Evolutionary conservation across 208 protist genomes (phyloP).

Genomic region (Acanthamoeba triangularis): DNA sequence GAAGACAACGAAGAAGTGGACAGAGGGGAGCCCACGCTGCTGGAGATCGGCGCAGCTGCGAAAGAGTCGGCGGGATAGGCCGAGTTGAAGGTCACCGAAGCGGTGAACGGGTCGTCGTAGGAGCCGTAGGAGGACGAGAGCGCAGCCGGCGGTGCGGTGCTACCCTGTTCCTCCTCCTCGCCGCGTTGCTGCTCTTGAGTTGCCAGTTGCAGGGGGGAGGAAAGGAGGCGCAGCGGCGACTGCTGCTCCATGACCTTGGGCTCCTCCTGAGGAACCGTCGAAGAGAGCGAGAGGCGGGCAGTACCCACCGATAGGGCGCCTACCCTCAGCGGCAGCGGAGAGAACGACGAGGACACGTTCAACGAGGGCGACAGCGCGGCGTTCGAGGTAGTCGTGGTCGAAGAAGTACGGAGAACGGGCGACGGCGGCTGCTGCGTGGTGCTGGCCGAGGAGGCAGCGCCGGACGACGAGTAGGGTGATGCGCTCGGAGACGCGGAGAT

Average conservation of each 20-base stretch:
- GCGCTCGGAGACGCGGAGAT: not conserved
- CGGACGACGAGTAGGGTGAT: not conserved
- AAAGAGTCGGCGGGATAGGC: not conserved
- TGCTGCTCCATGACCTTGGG: not conserved
- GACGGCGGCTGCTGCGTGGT: not conserved
- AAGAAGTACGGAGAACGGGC: not conserved
- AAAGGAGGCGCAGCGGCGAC: too few species aligned
- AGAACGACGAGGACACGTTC: not conserved
- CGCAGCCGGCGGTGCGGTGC: not conserved
- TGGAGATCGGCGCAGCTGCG: not conserved
- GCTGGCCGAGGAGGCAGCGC: not conserved
- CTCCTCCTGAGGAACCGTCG: not conserved
- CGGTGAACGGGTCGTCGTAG: not conserved
- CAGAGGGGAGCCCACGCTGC: not conserved
- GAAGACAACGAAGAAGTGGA: not conserved
- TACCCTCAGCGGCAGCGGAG: not conserved
- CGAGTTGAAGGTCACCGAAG: constrained; percentile 1
- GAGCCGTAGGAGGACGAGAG: not conserved
- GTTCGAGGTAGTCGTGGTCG: not conserved
- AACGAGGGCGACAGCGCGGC: not conserved
- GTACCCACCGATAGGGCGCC: not conserved
- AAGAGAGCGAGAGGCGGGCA: not conserved
- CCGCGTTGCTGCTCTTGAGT: too few species aligned
- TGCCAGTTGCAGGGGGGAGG: too few species aligned
- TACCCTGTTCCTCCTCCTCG: not conserved